These are phyloP conservation scores for Penicillium janthinellum DNA, from an alignment of 2,329 filamentous ascomycete genomes.

Conservation along the genomic window DNA sequence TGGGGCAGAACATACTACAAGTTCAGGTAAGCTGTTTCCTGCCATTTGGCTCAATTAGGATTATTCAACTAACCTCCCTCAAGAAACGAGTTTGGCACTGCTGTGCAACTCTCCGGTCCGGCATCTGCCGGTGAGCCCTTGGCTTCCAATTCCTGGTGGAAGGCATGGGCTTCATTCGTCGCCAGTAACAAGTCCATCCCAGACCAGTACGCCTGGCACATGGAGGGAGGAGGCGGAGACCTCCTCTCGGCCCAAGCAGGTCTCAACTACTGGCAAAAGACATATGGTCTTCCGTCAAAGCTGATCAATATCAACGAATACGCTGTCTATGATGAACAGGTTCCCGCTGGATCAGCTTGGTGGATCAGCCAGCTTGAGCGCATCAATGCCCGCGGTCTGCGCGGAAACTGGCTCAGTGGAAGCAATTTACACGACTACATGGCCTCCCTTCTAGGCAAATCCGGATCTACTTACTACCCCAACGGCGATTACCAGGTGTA, in stretches of 20 bases:
- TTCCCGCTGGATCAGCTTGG: neutral
- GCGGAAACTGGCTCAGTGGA: neutral
- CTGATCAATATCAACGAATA: slow-evolving; percentile 2
- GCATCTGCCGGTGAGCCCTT: neutral
- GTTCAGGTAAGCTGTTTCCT: neutral
- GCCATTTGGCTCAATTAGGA: neutral
- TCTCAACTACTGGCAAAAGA: neutral
- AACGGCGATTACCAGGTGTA: neutral
- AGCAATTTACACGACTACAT: neutral
- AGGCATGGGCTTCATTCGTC: neutral
- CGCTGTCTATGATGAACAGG: neutral
- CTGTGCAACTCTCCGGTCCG: neutral
- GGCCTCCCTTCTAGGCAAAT: neutral
- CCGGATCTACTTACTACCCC: neutral
- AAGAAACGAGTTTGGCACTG: neutral
- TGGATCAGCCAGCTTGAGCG: neutral
- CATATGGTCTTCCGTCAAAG: neutral
- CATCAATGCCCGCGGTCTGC: neutral
- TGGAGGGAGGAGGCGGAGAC: neutral
- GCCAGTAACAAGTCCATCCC: neutral
- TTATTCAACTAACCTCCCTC: neutral
- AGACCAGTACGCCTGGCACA: neutral
- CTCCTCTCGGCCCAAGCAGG: neutral
- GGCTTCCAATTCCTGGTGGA: neutral
- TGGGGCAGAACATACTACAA: neutral